Evolutionary conservation across 2,329 filamentous ascomycete genomes (phyloP).

Genomic region (Aspergillus floridensis): DNA sequence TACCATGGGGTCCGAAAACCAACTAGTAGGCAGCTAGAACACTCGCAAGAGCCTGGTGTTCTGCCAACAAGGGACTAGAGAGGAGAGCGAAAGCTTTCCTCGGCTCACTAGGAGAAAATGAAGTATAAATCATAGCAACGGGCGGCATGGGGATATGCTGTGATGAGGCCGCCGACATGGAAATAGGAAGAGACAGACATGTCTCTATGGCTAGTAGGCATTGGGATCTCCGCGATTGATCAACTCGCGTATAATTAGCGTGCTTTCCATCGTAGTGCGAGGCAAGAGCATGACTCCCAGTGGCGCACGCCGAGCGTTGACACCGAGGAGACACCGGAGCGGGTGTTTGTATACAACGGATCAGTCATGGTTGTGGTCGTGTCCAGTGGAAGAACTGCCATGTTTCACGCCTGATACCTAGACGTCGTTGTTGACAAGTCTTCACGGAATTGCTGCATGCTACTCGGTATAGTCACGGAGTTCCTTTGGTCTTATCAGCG

Average conservation of each 20-base stretch:
- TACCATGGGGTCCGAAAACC: neutral
- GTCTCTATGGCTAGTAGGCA: neutral
- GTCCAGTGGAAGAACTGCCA: no score
- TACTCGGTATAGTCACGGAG: no score
- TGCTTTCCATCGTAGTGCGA: no score
- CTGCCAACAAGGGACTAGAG: neutral
- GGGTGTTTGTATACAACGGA: neutral
- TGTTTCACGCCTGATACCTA: no score
- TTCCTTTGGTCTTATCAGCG: no score
- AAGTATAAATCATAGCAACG: neutral
- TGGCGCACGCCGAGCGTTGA: neutral
- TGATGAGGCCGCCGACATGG: neutral
- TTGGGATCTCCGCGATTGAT: no score
- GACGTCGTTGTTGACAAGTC: no score
- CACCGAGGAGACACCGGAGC: neutral
- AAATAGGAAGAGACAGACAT: neutral
- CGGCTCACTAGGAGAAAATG: neutral
- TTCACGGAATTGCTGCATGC: no score
- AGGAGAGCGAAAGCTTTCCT: neutral
- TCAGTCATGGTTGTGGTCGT: no score
- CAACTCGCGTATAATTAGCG: no score
- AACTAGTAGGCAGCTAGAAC: neutral
- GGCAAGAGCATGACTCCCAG: neutral
- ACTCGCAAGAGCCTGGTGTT: neutral
- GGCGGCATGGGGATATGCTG: neutral